These are phyloP conservation scores for Stephanocyclus meneghinianus DNA, from an alignment of 352 stramenopile species.

Conservation along the genomic window DNA sequence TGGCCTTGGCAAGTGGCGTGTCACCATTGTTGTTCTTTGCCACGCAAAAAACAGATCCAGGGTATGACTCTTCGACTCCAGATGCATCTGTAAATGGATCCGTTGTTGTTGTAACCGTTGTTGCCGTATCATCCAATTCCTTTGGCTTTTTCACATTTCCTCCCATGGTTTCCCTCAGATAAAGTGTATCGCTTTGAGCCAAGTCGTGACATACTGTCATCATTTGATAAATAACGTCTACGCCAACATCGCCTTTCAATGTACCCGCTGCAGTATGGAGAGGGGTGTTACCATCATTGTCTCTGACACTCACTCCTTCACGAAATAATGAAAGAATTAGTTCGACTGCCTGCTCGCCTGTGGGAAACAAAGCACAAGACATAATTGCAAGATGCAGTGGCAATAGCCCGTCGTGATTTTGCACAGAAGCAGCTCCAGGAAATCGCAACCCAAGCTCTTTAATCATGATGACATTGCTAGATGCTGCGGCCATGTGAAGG, in stretches of 20 bases:
- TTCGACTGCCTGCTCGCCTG: constrained; percentile 22
- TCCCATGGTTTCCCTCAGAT: constrained; percentile 23
- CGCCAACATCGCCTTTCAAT: constrained; percentile 58
- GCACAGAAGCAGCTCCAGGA: constrained; percentile 68
- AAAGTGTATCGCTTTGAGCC: not conserved
- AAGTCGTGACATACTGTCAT: constrained; percentile 52
- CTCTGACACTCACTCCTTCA: constrained; percentile 57
- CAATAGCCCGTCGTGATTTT: constrained; percentile 79
- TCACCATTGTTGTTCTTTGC: constrained; percentile 64
- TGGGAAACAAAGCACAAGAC: constrained; percentile 53
- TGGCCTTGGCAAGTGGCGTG: constrained; percentile 61
- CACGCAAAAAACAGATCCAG: constrained; percentile 35
- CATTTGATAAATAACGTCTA: constrained; percentile 69
- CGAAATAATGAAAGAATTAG: constrained; percentile 67
- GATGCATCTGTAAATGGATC: constrained; percentile 22
- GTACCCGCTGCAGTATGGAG: constrained; percentile 65
- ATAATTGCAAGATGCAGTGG: constrained; percentile 73
- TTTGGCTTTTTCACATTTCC: constrained; percentile 17
- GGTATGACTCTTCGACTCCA: constrained; percentile 27
- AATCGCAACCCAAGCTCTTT: constrained; percentile 67
- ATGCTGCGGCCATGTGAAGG: constrained; percentile 70
- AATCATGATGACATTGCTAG: constrained; percentile 73
- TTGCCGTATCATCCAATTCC: constrained; percentile 28
- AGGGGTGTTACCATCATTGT: constrained; percentile 77
- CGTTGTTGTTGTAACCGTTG: constrained; percentile 25